Conservation (phyloP, 179 eudicot genomes). For the Beta corolliflora region DNA sequence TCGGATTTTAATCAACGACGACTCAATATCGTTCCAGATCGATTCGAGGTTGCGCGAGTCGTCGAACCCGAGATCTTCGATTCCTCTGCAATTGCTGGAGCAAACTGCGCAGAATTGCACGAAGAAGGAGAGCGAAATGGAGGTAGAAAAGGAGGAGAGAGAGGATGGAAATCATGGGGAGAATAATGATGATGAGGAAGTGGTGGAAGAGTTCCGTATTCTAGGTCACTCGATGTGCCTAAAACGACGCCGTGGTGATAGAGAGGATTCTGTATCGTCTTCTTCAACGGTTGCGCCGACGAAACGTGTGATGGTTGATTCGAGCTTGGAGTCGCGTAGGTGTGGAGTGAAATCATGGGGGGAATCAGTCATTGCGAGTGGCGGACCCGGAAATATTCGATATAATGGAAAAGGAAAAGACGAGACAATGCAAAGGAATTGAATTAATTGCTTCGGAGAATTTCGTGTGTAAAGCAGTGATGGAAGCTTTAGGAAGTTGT, state of each 20-base stretch:
- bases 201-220: conserved; percentile 66
- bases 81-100: conserved; percentile 64
- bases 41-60: conserved; percentile 51
- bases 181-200: conserved; percentile 33
- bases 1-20: conserved; percentile 36
- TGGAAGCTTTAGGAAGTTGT: conserved; percentile 84
- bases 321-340: conserved; percentile 50
- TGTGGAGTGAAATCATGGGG: conserved; percentile 70
- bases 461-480: conserved; percentile 75
- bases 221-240: conserved; percentile 73
- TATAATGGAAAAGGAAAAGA: conserved; percentile 78
- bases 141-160: conserved; percentile 26
- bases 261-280: conserved; percentile 46
- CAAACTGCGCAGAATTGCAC: conserved; percentile 34
- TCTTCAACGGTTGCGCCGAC: conserved; percentile 29
- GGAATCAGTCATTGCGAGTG: conserved; percentile 50
- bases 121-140: not conserved
- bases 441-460: conserved; percentile 94
- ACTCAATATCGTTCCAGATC: conserved; percentile 64
- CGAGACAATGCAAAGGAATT: conserved; percentile 68
- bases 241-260: conserved; percentile 71
- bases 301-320: conserved; percentile 32
- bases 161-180: conserved; percentile 15
- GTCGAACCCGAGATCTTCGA: conserved; percentile 36
- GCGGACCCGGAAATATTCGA: conserved; percentile 72